These are phyloP conservation scores for Rheum nobile DNA, from an alignment of 148 eudicot species.

Conservation along the genomic window DNA sequence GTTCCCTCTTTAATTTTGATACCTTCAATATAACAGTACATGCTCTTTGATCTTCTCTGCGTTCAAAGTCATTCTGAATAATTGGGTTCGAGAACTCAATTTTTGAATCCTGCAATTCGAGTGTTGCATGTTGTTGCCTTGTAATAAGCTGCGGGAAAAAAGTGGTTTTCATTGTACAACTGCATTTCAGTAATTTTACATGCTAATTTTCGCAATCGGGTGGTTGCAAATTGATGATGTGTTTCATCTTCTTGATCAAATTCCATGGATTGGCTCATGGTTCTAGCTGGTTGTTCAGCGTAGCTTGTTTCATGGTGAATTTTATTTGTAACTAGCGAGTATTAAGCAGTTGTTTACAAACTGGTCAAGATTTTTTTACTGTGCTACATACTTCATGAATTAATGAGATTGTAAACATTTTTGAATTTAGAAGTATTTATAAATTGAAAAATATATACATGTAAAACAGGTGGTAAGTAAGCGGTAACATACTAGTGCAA, in stretches of 20 bases:
- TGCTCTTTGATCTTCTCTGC: background rate
- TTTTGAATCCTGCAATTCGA: background rate
- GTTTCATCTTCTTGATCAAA: background rate
- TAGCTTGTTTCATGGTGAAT: background rate
- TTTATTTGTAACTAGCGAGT: too few relatives aligned
- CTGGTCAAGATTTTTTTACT: too few relatives aligned
- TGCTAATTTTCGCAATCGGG: background rate
- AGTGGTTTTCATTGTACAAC: background rate
- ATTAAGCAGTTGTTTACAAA: too few relatives aligned
- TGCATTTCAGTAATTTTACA: background rate
- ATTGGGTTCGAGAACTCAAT: background rate
- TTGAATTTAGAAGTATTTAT: too few relatives aligned
- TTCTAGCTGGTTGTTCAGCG: background rate
- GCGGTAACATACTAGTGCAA: too few relatives aligned
- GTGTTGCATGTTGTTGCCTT: background rate
- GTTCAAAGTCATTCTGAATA: background rate
- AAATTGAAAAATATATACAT: too few relatives aligned
- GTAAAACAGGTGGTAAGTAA: background rate
- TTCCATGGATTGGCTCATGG: background rate
- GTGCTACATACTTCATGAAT: too few relatives aligned
- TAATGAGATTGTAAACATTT: background rate
- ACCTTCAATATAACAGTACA: background rate
- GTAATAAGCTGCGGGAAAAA: constrained; percentile 4
- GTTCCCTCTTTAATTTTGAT: background rate
- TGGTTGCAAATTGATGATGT: background rate